These are phyloP conservation scores for Neurospora pannonica DNA, from an alignment of 495 filamentous ascomycete species.

Conservation along the genomic window DNA sequence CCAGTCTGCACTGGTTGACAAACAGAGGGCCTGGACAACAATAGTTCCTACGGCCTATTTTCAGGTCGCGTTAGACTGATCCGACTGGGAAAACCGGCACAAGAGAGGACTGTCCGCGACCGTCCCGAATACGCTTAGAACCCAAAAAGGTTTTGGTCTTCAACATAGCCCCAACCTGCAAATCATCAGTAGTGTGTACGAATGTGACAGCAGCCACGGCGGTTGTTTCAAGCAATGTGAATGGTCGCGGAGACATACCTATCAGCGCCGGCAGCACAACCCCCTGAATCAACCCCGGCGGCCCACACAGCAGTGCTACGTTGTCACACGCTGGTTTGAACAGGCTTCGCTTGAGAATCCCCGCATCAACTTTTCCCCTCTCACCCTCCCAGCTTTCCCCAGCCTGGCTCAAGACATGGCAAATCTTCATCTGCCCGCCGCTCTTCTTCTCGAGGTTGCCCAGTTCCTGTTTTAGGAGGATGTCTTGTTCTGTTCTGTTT, in stretches of 20 bases:
- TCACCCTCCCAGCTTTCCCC: not conserved
- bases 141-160: not conserved
- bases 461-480: not conserved
- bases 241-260: not conserved
- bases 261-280: not conserved
- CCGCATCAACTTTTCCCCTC: not conserved
- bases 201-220: not conserved
- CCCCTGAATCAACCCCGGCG: not conserved
- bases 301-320: not conserved
- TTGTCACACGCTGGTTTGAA: not conserved
- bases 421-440: not conserved
- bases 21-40: no score
- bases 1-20: no score
- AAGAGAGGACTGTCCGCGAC: not conserved
- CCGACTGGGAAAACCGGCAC: not conserved
- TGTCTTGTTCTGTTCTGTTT: not conserved
- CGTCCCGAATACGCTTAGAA: no score
- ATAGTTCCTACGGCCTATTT: no score
- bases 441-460: not conserved
- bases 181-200: no score
- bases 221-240: not conserved
- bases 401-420: not conserved
- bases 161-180: not conserved
- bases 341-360: not conserved
- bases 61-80: no score